Percentiles rank a stretch among this genome's conserved stretches.
Conservation (phyloP, 2,329 filamentous ascomycete genomes). For the Colletotrichum musae region DNA sequence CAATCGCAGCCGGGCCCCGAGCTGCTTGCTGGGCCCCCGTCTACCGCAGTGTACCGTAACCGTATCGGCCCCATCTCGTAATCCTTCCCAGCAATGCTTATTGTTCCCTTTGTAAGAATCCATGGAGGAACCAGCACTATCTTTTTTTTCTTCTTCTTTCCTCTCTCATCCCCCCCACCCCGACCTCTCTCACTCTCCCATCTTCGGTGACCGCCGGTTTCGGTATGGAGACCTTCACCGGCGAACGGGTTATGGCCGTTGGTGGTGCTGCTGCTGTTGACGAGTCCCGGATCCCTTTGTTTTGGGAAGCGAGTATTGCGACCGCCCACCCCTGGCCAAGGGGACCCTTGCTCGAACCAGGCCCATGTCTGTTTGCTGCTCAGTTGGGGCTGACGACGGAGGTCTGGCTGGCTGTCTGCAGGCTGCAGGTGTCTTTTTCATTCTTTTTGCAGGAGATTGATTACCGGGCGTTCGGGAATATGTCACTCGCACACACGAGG, state of each 20-base stretch:
- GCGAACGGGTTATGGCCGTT: neutral
- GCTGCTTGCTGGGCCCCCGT: neutral
- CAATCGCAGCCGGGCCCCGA: too few relatives aligned
- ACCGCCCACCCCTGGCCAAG: constrained; percentile 6
- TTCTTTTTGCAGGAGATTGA: neutral
- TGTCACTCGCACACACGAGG: neutral
- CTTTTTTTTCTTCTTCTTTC: neutral
- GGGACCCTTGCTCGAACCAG: constrained; percentile 7
- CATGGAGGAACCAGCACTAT: neutral
- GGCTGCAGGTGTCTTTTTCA: neutral
- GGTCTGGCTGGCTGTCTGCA: neutral
- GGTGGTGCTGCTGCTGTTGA: too few relatives aligned
- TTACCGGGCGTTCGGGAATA: constrained; percentile 1
- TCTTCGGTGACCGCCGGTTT: neutral
- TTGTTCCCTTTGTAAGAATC: constrained; percentile 32
- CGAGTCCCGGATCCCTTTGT: neutral
- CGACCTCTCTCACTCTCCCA: neutral
- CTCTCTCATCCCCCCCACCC: neutral
- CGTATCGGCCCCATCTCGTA: constrained; percentile 32
- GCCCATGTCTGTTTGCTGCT: too few relatives aligned
- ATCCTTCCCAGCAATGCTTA: constrained; percentile 35
- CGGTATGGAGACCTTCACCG: neutral
- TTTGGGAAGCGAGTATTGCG: constrained; percentile 16
- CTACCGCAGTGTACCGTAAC: constrained; percentile 14
- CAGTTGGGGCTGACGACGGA: too few relatives aligned